These are phyloP conservation scores for Trichoderma guizhouense DNA, from an alignment of 2,329 filamentous ascomycete genomes.

Conservation along the genomic window DNA sequence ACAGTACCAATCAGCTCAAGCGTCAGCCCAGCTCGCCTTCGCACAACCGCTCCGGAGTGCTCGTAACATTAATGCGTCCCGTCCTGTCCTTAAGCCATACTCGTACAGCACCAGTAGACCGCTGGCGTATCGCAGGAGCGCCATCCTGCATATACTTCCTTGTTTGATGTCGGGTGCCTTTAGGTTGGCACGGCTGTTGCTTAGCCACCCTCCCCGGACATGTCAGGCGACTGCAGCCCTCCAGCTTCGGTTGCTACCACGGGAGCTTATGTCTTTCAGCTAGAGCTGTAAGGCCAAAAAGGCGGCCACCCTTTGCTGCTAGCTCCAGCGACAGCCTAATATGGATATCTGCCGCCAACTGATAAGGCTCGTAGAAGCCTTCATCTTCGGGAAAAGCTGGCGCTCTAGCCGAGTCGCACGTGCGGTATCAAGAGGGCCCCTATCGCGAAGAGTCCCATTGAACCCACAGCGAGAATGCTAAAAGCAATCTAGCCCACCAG, in stretches of 20 bases:
- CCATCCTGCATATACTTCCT: neutral
- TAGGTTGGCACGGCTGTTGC: neutral
- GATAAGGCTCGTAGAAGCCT: neutral
- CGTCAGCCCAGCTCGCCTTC: neutral
- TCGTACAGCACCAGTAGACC: neutral
- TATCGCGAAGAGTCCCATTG: neutral
- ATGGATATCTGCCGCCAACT: neutral
- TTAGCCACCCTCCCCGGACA: conserved; percentile 13
- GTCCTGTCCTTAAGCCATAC: neutral
- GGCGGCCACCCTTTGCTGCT: neutral
- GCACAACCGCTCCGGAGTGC: neutral
- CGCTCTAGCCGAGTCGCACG: conserved; percentile 4
- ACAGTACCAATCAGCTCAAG: neutral
- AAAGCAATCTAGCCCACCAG: neutral
- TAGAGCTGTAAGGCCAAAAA: conserved; percentile 7
- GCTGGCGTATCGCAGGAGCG: neutral
- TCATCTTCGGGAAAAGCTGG: neutral
- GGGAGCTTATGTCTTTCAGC: conserved; percentile 16
- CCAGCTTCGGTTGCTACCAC: conserved; percentile 15
- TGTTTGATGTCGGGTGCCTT: neutral
- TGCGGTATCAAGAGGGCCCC: conserved; percentile 2
- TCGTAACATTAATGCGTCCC: neutral
- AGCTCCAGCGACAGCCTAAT: conserved; percentile 1
- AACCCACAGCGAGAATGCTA: neutral
- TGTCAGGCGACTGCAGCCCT: conserved; percentile 17